phyloP scores from a whole-genome alignment of 768 basidiomycete species.

The Psilocybe cyanescens region DNA sequence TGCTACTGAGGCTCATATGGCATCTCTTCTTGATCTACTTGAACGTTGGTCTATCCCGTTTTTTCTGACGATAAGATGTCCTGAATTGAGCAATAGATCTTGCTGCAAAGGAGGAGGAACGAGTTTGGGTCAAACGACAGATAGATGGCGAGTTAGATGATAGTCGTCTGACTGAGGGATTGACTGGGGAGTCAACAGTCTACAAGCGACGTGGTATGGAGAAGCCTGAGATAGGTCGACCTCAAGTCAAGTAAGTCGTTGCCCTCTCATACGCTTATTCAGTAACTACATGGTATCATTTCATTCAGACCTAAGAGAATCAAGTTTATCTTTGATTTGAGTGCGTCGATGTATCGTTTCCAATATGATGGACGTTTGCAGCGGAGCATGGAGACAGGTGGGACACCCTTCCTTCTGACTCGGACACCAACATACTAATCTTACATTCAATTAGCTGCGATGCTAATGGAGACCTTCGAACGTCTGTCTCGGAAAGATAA shows the following conservation, averaged over 20 bases:
- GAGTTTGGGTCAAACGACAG: constrained; percentile 73
- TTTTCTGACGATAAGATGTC: not conserved
- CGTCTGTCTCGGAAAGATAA: constrained; percentile 67
- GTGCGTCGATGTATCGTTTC: constrained; percentile 78
- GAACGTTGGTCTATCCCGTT: constrained; percentile 52
- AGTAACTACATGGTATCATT: not conserved
- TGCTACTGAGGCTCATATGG: constrained; percentile 63
- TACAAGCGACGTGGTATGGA: constrained; percentile 75
- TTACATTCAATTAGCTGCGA: constrained; percentile 49
- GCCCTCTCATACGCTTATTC: not conserved
- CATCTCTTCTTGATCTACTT: constrained; percentile 60
- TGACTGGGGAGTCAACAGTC: constrained; percentile 70
- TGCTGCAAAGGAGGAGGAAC: constrained; percentile 69
- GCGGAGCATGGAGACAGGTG: constrained; percentile 68
- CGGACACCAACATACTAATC: too few species aligned
- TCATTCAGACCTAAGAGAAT: constrained; percentile 62
- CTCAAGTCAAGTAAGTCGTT: constrained; percentile 61
- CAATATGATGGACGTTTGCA: constrained; percentile 71
- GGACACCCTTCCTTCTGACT: too few species aligned
- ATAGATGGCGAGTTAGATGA: constrained; percentile 75
- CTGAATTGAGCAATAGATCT: constrained; percentile 45
- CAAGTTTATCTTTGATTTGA: constrained; percentile 70
- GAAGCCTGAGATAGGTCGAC: constrained; percentile 68
- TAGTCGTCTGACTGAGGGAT: constrained; percentile 64
- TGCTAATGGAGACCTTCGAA: constrained; percentile 76